Base-by-base conservation (phyloP, 164 flowering plant genomes). In the Taxillus chinensis region DNA sequence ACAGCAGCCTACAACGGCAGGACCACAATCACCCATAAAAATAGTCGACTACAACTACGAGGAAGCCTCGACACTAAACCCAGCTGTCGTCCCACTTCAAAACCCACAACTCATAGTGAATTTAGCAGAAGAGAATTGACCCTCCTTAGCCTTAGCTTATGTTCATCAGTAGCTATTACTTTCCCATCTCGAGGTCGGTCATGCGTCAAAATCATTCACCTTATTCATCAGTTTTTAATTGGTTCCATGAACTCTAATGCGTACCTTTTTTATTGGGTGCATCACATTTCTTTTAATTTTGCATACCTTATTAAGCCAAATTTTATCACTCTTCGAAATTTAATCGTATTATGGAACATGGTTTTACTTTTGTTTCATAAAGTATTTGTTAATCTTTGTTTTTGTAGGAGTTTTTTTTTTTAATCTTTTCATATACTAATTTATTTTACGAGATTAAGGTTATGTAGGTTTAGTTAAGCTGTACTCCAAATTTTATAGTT, bases 51-150 rank as follows among this genome's bases (percentile, higher is more conserved):
- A 39, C 45, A 45, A 27, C 27, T 27, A 27, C 27, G 27, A 27
- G 27, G 27, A 27, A 27, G 27, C 27, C 27, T 27, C 27, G 27
- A 70, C 62, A 14, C 52, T 8, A 50, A 54, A 37, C 39, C 39
- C 7, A 53, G 56, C 51, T 69, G 67, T 9, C 60, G 67, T 54
- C 9, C 43, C 59, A 54, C 77, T 51, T 62, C 79, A 61, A 71
- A 56, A 69, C 67, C 70, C 71, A 62, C 52, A 56, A 68, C 59
- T 9, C 57, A 62, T 56, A 74, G 62, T 68, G 75, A 69, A 41
- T 62, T 72, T 61, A 64, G 62, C 38, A 77, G 77, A 66, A 82
- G 95, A 74, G 91, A 85, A 53, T 75, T 84, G 58, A 14, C 81
- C 64, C 74, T 81, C n/a, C 68, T 82, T 68, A 79, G 81, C 39